Evolutionary conservation across 345 rosid species (phyloP).

Genomic region (Alliaria petiolata): DNA sequence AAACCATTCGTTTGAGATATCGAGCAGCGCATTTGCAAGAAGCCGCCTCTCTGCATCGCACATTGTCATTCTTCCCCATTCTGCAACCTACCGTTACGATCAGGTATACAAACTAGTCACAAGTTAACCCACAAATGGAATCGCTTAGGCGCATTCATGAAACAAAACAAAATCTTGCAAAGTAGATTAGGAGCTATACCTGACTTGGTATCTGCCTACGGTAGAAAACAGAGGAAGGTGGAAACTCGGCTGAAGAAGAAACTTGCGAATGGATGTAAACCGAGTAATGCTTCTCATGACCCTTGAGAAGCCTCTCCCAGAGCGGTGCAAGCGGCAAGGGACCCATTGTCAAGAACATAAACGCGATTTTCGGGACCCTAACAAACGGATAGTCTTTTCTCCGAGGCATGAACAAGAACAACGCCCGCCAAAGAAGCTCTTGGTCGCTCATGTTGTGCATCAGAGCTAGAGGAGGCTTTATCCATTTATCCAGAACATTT

Average conservation of each 20-base stretch:
- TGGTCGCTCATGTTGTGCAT: constrained; percentile 73
- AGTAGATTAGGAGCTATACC: constrained; percentile 38
- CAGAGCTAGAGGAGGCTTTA: constrained; percentile 49
- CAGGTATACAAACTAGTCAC: not conserved
- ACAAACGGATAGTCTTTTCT: constrained; percentile 61
- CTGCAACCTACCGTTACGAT: constrained; percentile 48
- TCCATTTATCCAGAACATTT: constrained; percentile 49
- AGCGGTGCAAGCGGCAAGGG: constrained; percentile 80
- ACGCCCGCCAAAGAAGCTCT: constrained; percentile 80
- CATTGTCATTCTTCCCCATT: constrained; percentile 97
- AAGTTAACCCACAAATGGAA: not conserved
- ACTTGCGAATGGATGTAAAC: constrained; percentile 74
- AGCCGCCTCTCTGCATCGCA: constrained; percentile 92
- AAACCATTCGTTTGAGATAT: constrained; percentile 81
- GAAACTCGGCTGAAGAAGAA: constrained; percentile 46
- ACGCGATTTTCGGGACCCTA: constrained; percentile 74
- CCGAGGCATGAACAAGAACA: constrained; percentile 57
- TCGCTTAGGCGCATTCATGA: no score
- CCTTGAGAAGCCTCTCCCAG: constrained; percentile 83
- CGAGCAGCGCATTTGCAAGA: constrained; percentile 87
- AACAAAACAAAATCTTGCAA: not conserved
- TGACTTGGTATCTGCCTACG: constrained; percentile 80
- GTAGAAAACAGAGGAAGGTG: constrained; percentile 60
- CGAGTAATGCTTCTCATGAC: constrained; percentile 65
- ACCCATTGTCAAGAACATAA: constrained; percentile 91